Evolutionary conservation across 495 filamentous ascomycete genomes (phyloP).

Genomic region (Xylaria curta): DNA sequence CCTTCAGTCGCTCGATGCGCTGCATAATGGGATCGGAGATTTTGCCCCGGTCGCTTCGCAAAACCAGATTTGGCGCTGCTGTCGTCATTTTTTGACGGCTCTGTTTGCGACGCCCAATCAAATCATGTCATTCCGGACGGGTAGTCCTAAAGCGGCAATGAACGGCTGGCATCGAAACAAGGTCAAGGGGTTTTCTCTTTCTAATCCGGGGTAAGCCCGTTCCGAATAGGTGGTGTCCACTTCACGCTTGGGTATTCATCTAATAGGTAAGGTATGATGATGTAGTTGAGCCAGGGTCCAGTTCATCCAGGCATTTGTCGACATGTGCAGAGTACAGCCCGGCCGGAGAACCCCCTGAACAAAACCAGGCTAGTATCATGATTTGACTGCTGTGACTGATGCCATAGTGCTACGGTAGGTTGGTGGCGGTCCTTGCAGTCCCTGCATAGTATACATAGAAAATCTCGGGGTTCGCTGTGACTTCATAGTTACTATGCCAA

Average conservation of each 20-base stretch:
- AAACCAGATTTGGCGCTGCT: slow-evolving; percentile 19
- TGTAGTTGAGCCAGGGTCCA: slow-evolving; percentile 32
- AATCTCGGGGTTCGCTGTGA: slow-evolving; percentile 25
- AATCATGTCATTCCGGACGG: slow-evolving; percentile 13
- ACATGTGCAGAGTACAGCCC: neutral
- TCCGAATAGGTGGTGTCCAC: slow-evolving; percentile 2
- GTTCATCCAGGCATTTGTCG: slow-evolving; percentile 4
- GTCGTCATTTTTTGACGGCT: slow-evolving; percentile 34
- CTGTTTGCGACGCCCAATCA: slow-evolving; percentile 31
- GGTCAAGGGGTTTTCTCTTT: slow-evolving; percentile 23
- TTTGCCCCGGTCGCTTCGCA: slow-evolving; percentile 1
- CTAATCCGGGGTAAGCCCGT: slow-evolving; percentile 25
- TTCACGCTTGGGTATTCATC: slow-evolving; percentile 10
- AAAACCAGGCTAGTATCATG: neutral
- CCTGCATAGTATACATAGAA: neutral
- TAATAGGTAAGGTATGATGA: slow-evolving; percentile 20
- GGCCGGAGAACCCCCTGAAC: neutral
- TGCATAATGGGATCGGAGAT: slow-evolving; percentile 16
- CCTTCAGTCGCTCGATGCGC: neutral
- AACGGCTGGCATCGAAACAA: slow-evolving; percentile 25
- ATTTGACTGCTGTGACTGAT: slow-evolving; percentile 9
- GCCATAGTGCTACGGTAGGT: neutral
- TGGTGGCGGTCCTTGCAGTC: neutral
- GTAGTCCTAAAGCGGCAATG: slow-evolving; percentile 34
- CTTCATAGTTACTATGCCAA: slow-evolving; percentile 27